phyloP scores from a whole-genome alignment of 2,329 filamentous ascomycete species.

The Pseudophaeomoniella oleicola region DNA sequence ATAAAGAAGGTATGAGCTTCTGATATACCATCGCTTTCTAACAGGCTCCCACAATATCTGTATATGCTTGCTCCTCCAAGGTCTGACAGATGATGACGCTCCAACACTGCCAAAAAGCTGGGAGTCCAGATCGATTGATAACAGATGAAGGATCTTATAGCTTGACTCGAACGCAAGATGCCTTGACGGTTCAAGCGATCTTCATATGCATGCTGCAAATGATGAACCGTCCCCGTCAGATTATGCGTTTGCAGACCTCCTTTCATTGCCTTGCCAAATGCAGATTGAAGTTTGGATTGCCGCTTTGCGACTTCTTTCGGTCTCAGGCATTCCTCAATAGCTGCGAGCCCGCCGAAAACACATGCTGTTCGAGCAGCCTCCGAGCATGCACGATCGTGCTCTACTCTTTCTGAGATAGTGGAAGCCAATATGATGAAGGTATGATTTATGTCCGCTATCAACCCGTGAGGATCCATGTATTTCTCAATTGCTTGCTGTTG shows the following conservation, averaged over 20 bases:
- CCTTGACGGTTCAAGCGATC: neutral
- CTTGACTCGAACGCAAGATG: neutral
- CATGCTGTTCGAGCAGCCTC: neutral
- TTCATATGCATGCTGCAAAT: neutral
- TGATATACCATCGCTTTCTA: neutral
- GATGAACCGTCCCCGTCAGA: neutral
- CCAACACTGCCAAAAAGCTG: neutral
- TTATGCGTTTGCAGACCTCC: neutral
- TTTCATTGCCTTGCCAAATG: neutral
- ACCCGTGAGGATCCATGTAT: neutral
- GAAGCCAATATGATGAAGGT: neutral
- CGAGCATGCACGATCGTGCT: neutral
- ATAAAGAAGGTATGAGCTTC: neutral
- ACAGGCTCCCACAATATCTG: neutral
- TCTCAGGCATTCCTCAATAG: neutral
- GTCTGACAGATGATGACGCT: neutral
- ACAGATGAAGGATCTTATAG: neutral
- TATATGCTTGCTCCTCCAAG: neutral
- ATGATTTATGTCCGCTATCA: neutral
- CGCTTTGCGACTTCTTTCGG: neutral
- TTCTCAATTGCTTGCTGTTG: neutral
- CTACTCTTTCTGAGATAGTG: neutral
- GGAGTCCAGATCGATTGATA: neutral
- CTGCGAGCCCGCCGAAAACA: neutral
- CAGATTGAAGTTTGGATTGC: neutral